These are phyloP conservation scores for Zoysia japonica DNA, from an alignment of 176 grass and related monocot species.

Conservation along the genomic window DNA sequence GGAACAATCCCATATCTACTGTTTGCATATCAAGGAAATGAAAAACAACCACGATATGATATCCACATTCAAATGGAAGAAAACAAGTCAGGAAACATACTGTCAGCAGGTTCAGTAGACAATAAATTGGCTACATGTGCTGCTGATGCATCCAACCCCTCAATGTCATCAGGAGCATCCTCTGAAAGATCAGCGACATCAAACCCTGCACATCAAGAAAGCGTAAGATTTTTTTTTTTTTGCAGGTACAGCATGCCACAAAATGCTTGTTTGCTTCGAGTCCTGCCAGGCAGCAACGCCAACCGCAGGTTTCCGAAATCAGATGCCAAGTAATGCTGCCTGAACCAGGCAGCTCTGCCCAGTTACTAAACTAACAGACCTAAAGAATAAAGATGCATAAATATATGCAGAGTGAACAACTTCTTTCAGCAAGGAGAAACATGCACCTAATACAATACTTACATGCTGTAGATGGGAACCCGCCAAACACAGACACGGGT, in stretches of 20 bases:
- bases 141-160: slow-evolving; percentile 89
- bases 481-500: slow-evolving; percentile 79
- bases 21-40: background rate
- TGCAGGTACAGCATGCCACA: background rate
- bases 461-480: slow-evolving; percentile 90
- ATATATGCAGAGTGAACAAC: background rate
- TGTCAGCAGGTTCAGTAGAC: slow-evolving; percentile 84
- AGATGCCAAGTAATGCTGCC: no score
- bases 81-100: slow-evolving; percentile 46
- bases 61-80: background rate
- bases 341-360: no score
- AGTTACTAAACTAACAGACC: no score
- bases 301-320: no score
- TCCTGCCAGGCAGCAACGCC: no score
- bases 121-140: slow-evolving; percentile 94
- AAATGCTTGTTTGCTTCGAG: no score
- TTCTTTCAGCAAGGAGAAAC: slow-evolving; percentile 12
- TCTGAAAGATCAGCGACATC: slow-evolving; percentile 88
- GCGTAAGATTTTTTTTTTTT: background rate
- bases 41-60: background rate
- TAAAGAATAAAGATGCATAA: no score
- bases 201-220: slow-evolving; percentile 66
- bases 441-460: slow-evolving; percentile 36
- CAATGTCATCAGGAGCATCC: slow-evolving; percentile 71
- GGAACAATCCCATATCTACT: background rate